phyloP scores from a whole-genome alignment of 2,329 filamentous ascomycete species.

The Anthostomella pinea region DNA sequence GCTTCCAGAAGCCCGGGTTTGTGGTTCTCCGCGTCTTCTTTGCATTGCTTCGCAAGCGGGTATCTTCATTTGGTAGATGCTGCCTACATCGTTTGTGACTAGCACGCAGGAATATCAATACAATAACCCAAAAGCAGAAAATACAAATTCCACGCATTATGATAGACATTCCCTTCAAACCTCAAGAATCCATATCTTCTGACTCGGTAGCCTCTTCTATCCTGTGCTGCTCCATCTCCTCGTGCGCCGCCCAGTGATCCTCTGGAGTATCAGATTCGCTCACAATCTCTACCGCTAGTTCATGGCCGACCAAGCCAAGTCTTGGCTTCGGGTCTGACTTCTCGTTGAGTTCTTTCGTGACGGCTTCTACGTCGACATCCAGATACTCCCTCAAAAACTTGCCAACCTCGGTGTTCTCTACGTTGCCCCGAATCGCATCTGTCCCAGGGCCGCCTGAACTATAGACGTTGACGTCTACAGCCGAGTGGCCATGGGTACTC shows the following conservation, averaged over 20 bases:
- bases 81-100: background rate
- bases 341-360: slow-evolving; percentile 72
- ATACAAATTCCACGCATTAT: too few relatives aligned
- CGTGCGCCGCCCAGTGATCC: slow-evolving; percentile 29
- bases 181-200: too few relatives aligned
- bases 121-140: too few relatives aligned
- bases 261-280: background rate
- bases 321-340: slow-evolving; percentile 39
- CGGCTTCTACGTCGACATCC: slow-evolving; percentile 70
- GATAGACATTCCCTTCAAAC: too few relatives aligned
- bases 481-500: slow-evolving; percentile 90
- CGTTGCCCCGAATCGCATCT: slow-evolving; percentile 71
- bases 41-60: slow-evolving; percentile 7
- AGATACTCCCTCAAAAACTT: slow-evolving; percentile 78
- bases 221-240: slow-evolving; percentile 18
- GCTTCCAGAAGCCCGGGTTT: slow-evolving; percentile 4
- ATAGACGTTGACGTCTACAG: slow-evolving; percentile 96
- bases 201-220: slow-evolving; percentile 4
- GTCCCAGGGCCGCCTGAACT: slow-evolving; percentile 67
- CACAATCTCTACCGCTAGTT: slow-evolving; percentile 1
- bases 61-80: slow-evolving; percentile 11
- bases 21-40: background rate
- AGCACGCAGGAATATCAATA: background rate
- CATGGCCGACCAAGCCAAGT: slow-evolving; percentile 7
- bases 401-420: slow-evolving; percentile 93